phyloP scores from a whole-genome alignment of 2,329 filamentous ascomycete genomes.

The Alternaria arbusti region DNA sequence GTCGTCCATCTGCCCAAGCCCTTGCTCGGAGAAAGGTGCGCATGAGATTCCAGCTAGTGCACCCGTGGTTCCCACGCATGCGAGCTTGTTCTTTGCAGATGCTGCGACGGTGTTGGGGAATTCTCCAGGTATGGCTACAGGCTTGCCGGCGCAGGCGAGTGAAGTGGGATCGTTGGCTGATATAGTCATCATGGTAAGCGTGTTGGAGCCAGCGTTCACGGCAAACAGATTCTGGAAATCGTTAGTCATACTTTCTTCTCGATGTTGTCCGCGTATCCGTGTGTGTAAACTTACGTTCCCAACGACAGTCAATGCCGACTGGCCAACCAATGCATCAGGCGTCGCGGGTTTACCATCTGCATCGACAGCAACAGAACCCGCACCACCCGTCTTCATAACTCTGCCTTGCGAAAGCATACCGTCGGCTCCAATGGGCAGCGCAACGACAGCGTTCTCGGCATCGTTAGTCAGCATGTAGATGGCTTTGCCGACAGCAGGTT shows the following conservation, averaged over 20 bases:
- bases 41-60: constrained; percentile 48
- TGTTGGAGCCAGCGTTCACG: constrained; percentile 54
- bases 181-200: constrained; percentile 48
- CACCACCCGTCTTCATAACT: constrained; percentile 56
- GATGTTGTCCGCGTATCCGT: not conserved
- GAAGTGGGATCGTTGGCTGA: constrained; percentile 34
- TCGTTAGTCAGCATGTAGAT: constrained; percentile 66
- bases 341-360: constrained; percentile 43
- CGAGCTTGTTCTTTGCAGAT: constrained; percentile 44
- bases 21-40: constrained; percentile 36
- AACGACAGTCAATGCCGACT: constrained; percentile 58
- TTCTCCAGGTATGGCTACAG: constrained; percentile 43
- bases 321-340: constrained; percentile 60
- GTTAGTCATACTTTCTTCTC: constrained; percentile 1
- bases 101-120: constrained; percentile 51
- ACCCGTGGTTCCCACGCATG: constrained; percentile 49
- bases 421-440: constrained; percentile 56
- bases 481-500: constrained; percentile 49
- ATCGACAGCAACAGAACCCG: constrained; percentile 53
- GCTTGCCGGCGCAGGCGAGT: constrained; percentile 42
- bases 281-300: constrained; percentile 58
- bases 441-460: constrained; percentile 57
- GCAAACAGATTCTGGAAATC: constrained; percentile 58
- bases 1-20: constrained; percentile 43
- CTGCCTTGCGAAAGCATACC: constrained; percentile 56